These are phyloP conservation scores for Malassezia sp. DNA, from an alignment of 1,284 basidiomycete species.

Conservation along the genomic window DNA sequence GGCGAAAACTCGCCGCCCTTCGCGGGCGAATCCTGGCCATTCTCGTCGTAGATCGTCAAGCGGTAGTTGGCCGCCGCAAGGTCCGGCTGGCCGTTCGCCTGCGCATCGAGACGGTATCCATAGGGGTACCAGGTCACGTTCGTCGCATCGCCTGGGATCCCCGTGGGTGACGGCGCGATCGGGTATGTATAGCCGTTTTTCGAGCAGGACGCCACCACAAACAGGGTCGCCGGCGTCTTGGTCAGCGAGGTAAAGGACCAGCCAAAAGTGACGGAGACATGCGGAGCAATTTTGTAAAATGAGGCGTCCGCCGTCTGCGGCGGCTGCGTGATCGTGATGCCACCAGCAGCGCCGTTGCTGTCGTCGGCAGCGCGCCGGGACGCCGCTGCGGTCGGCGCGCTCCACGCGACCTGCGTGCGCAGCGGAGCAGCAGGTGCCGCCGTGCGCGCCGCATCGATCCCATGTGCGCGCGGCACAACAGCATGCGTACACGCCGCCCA, in stretches of 20 bases:
- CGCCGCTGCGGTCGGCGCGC: background rate
- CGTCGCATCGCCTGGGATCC: constrained; percentile 33
- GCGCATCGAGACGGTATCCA: constrained; percentile 31
- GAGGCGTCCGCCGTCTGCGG: constrained; percentile 36
- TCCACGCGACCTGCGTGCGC: background rate
- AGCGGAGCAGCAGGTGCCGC: background rate
- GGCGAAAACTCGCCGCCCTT: constrained; percentile 30
- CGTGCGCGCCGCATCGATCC: too few relatives aligned
- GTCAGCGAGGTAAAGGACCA: constrained; percentile 44
- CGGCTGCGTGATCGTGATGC: constrained; percentile 40
- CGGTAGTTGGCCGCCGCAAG: constrained; percentile 40
- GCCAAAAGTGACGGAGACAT: constrained; percentile 39
- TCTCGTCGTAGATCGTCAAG: constrained; percentile 39
- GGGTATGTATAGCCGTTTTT: constrained; percentile 38
- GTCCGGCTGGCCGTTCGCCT: constrained; percentile 23
- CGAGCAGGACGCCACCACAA: constrained; percentile 38
- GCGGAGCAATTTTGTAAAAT: constrained; percentile 44
- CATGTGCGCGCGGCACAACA: too few relatives aligned
- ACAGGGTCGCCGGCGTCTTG: constrained; percentile 26
- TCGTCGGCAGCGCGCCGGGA: background rate
- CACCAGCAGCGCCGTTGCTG: constrained; percentile 20
- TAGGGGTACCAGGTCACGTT: constrained; percentile 39
- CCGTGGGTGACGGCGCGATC: constrained; percentile 24
- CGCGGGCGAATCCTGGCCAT: constrained; percentile 22
- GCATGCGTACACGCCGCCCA: too few relatives aligned